Conservation (phyloP, 2,329 filamentous ascomycete genomes). For the Nothophaeocryptopus gaeumannii region DNA sequence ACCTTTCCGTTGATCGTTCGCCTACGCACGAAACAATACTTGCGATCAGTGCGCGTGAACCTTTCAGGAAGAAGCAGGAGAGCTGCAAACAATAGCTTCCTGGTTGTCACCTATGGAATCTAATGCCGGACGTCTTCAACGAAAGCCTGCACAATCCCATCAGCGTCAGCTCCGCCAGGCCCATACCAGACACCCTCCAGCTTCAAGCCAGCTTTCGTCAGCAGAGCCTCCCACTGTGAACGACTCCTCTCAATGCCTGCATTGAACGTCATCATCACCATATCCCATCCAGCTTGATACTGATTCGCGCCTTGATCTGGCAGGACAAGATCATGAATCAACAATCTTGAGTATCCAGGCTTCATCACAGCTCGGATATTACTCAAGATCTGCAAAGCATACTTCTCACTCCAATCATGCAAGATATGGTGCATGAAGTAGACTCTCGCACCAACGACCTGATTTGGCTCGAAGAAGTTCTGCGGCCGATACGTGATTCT, state of each 20-base stretch:
- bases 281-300: background rate
- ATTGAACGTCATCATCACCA: slow-evolving; percentile 10
- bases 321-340: slow-evolving; percentile 3
- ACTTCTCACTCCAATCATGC: slow-evolving; percentile 11
- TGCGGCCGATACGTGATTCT: background rate
- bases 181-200: too few relatives aligned
- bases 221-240: slow-evolving; percentile 4
- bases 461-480: slow-evolving; percentile 1
- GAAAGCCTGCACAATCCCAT: too few relatives aligned
- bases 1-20: too few relatives aligned
- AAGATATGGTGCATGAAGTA: slow-evolving; percentile 3
- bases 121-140: too few relatives aligned
- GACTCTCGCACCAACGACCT: background rate
- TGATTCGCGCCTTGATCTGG: background rate
- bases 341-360: background rate
- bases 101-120: too few relatives aligned
- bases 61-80: too few relatives aligned
- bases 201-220: background rate
- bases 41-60: too few relatives aligned
- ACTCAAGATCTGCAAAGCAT: slow-evolving; percentile 16
- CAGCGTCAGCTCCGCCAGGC: too few relatives aligned
- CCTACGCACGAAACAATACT: too few relatives aligned
- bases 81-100: too few relatives aligned
- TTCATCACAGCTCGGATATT: background rate
- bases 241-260: slow-evolving; percentile 5